Evolutionary conservation across 106 monocot genomes (phyloP).

Genomic region (Xerophyta viscosa): DNA sequence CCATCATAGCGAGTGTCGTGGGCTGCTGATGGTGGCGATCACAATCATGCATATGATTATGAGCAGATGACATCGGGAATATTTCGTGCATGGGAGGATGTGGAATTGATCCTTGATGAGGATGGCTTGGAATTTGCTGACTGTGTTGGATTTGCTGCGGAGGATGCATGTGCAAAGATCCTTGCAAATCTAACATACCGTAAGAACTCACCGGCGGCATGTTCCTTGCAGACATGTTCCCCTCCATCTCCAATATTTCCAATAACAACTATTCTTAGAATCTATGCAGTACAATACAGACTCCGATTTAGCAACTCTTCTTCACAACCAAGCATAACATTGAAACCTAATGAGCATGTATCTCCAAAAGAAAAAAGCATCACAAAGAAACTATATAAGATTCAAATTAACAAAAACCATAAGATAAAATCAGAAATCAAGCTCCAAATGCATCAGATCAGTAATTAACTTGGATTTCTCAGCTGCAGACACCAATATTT

Average conservation of each 20-base stretch:
- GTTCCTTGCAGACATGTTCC: constrained; percentile 20
- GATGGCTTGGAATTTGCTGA: not conserved
- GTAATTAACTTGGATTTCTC: too few species aligned
- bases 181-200: constrained; percentile 33
- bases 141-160: constrained; percentile 20
- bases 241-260: constrained; percentile 22
- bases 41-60: not conserved
- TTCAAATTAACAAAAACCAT: too few species aligned
- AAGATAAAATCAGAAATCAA: too few species aligned
- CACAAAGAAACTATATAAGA: too few species aligned
- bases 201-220: constrained; percentile 31
- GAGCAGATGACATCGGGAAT: constrained; percentile 14
- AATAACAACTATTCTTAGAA: not conserved
- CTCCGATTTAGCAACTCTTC: too few species aligned
- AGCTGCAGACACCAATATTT: too few species aligned
- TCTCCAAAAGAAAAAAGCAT: too few species aligned
- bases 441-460: too few species aligned
- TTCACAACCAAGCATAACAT: too few species aligned
- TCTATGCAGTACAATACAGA: too few species aligned
- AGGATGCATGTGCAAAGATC: constrained; percentile 30
- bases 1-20: constrained; percentile 1
- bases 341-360: too few species aligned
- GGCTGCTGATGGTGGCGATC: constrained; percentile 3
- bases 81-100: constrained; percentile 24
- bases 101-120: constrained; percentile 12